phyloP scores from a whole-genome alignment of 352 stramenopile species.

The Albugo candida region DNA sequence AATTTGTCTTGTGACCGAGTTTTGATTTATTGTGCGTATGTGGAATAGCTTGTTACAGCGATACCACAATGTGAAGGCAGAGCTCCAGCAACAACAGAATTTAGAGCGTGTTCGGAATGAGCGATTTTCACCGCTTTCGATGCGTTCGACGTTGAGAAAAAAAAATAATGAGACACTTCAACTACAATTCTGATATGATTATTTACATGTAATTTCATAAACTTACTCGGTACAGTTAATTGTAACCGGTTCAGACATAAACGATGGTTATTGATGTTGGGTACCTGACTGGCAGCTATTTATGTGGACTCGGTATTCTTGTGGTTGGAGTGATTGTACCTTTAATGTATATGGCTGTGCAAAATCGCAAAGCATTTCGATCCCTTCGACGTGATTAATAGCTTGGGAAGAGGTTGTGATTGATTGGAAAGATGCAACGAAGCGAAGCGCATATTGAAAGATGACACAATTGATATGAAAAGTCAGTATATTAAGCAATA shows the following conservation, averaged over 20 bases:
- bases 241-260: no score
- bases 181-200: no score
- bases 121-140: constrained; percentile 37
- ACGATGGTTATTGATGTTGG: constrained; percentile 17
- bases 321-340: constrained; percentile 42
- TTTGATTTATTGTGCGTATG: not conserved
- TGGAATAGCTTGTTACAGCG: constrained; percentile 58
- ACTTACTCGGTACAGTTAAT: no score
- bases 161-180: no score
- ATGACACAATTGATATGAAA: not conserved
- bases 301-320: constrained; percentile 43
- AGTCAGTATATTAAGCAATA: not conserved
- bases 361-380: constrained; percentile 79
- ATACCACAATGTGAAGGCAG: constrained; percentile 92
- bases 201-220: not conserved
- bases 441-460: not conserved
- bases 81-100: constrained; percentile 88
- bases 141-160: not conserved
- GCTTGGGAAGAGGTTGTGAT: not conserved
- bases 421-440: not conserved
- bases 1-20: not conserved
- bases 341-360: constrained; percentile 71
- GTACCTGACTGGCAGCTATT: constrained; percentile 53
- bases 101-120: constrained; percentile 80
- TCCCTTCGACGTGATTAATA: constrained; percentile 21